A percentile compares a stretch with the other conserved stretches of the same genome.
Evolutionary conservation across 73 alveolate species (phyloP).

Genomic region (Paramecium sexaurelia): DNA sequence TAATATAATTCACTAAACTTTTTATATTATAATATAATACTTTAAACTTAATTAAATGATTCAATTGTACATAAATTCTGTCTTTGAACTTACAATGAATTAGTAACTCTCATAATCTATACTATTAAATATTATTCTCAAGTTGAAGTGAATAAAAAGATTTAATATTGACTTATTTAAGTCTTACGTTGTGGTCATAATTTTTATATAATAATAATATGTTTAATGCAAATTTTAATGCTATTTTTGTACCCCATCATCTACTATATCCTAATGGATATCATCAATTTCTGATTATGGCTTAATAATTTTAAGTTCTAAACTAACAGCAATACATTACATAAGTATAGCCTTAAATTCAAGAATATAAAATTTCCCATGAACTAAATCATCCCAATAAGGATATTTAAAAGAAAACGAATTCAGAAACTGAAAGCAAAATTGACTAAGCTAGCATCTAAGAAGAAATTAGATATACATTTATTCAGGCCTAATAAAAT

Average conservation of each 20-base stretch:
- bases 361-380: background rate
- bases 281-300: background rate
- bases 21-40: too few relatives aligned
- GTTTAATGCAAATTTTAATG: background rate
- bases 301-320: background rate
- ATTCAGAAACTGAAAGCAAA: slow-evolving; percentile 17
- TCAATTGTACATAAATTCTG: too few relatives aligned
- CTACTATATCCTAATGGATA: background rate
- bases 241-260: background rate
- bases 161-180: background rate
- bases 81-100: background rate
- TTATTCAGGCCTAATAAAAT: background rate
- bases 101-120: background rate
- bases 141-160: background rate
- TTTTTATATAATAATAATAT: background rate
- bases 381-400: background rate
- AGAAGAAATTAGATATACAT: background rate
- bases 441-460: background rate
- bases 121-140: background rate
- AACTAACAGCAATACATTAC: background rate
- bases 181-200: background rate
- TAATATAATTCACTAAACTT: background rate
- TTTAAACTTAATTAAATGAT: too few relatives aligned
- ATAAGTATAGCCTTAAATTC: background rate
- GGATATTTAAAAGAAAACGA: background rate